Evolutionary conservation across 2,329 filamentous ascomycete genomes (phyloP).

Genomic region (Macrophomina tecta): DNA sequence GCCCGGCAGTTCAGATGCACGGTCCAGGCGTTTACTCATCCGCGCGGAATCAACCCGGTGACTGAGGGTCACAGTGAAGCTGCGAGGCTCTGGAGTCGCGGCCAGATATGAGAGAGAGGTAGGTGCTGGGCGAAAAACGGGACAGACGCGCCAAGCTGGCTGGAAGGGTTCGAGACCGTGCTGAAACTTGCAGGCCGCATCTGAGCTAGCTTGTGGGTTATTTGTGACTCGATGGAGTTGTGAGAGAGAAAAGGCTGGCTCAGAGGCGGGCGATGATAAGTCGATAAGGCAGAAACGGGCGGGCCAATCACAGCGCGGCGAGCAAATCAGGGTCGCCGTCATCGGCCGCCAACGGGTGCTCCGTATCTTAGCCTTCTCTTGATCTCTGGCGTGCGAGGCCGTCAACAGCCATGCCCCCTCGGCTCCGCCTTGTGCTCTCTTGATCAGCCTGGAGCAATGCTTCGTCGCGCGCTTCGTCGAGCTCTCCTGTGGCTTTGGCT

Average conservation of each 20-base stretch:
- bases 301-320: conserved; percentile 2
- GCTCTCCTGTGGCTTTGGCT: background rate
- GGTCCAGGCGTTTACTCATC: background rate
- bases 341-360: conserved; percentile 5
- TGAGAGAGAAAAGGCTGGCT: conserved; percentile 6
- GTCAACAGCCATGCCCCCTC: background rate
- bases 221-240: conserved; percentile 21
- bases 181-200: background rate
- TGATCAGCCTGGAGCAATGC: background rate
- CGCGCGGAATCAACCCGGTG: too few species aligned
- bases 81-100: too few species aligned
- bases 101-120: background rate
- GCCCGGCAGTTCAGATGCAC: background rate
- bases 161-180: background rate
- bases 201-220: background rate
- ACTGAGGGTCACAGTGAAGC: too few species aligned
- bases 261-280: background rate
- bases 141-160: background rate
- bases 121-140: background rate
- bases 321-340: background rate
- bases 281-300: background rate
- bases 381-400: too few species aligned
- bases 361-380: background rate
- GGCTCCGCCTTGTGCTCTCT: too few species aligned
- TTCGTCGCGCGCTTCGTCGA: background rate